Percentiles rank a stretch among this genome's conserved stretches.
Conservation (phyloP, 352 stramenopile species). For the Lagenidium giganteum region DNA sequence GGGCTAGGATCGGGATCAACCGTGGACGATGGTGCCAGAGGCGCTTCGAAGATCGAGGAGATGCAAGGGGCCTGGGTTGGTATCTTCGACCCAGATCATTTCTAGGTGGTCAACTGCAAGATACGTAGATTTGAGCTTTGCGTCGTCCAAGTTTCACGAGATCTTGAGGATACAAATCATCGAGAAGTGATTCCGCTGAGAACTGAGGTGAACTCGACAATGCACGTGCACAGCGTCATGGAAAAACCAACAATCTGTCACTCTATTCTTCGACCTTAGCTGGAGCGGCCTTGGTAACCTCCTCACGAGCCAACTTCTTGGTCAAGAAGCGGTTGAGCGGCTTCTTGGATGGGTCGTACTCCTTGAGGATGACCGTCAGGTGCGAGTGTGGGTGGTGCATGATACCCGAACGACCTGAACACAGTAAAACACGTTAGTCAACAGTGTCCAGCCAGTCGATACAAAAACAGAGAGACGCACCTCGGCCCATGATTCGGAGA, state of each 20-base stretch:
- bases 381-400: conserved; percentile 83
- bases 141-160: no score
- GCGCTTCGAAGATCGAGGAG: not conserved
- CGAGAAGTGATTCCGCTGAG: not conserved
- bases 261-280: conserved; percentile 38
- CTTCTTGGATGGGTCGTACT: conserved; percentile 79
- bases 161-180: conserved; percentile 1
- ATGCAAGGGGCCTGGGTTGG: no score
- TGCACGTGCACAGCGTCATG: not conserved
- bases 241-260: conserved; percentile 1
- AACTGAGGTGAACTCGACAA: not conserved
- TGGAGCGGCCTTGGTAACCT: conserved; percentile 14
- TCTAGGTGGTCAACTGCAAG: no score
- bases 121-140: no score
- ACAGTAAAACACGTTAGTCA: conserved; percentile 5
- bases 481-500: conserved; percentile 80
- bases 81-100: not conserved
- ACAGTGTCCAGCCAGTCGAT: conserved; percentile 1
- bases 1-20: not conserved
- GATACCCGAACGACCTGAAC: conserved; percentile 63
- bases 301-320: conserved; percentile 65
- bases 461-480: conserved; percentile 20
- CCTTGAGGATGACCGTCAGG: conserved; percentile 68
- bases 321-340: conserved; percentile 66
- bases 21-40: no score